Percentiles rank a stretch among this genome's conserved stretches.
These are phyloP conservation scores for Phytophthora crassamura DNA, from an alignment of 352 stramenopile species.

Conservation along the genomic window DNA sequence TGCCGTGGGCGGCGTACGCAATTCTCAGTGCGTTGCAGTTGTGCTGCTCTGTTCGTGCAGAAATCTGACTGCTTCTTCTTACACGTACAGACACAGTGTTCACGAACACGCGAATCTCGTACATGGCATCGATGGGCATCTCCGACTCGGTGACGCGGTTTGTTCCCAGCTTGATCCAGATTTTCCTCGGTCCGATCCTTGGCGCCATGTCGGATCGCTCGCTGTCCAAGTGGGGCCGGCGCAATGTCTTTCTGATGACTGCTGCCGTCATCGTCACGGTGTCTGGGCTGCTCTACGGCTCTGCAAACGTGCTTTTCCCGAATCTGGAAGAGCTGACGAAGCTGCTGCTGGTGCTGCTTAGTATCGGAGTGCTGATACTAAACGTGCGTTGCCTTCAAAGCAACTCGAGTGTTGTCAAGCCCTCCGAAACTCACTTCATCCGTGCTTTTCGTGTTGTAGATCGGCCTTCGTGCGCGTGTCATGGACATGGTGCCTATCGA, in stretches of 20 bases:
- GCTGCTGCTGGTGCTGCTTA: conserved; percentile 68
- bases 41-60: not conserved
- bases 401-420: not conserved
- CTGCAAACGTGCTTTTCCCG: conserved; percentile 67
- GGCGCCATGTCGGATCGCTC: conserved; percentile 77
- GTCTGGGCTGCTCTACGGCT: conserved; percentile 67
- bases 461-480: conserved; percentile 68
- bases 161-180: conserved; percentile 62
- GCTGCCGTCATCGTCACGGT: conserved; percentile 56
- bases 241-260: conserved; percentile 70
- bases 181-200: conserved; percentile 76
- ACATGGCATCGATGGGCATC: conserved; percentile 79
- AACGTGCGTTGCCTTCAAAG: conserved; percentile 40
- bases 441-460: conserved; percentile 36
- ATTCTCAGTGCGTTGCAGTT: conserved; percentile 57
- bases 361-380: conserved; percentile 62
- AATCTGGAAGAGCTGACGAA: conserved; percentile 48
- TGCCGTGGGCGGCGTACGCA: conserved; percentile 78
- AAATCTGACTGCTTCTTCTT: conserved; percentile 8
- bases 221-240: conserved; percentile 71
- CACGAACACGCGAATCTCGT: conserved; percentile 67
- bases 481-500: conserved; percentile 82
- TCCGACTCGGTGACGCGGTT: conserved; percentile 65
- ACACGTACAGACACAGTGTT: conserved; percentile 68
- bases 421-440: no score